These are phyloP conservation scores for Colletotrichum lindemuthianum DNA, from an alignment of 2,329 filamentous ascomycete genomes.

Conservation along the genomic window DNA sequence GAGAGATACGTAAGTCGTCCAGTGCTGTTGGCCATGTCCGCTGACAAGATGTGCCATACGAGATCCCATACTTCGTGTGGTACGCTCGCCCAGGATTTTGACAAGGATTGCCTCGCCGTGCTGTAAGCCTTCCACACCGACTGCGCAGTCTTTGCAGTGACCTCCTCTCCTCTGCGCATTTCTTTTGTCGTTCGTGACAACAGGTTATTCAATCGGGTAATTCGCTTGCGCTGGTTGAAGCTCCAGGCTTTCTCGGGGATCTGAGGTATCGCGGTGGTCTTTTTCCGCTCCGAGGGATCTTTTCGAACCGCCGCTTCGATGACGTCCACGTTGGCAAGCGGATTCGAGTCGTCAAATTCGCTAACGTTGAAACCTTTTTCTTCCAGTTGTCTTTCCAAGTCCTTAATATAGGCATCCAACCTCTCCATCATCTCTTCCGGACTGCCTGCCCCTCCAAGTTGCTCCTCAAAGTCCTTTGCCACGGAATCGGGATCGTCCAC, in stretches of 20 bases:
- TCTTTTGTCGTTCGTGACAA: slow-evolving; percentile 44
- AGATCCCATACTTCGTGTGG: slow-evolving; percentile 70
- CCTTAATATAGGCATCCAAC: slow-evolving; percentile 49
- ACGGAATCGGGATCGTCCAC: slow-evolving; percentile 60
- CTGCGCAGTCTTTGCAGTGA: slow-evolving; percentile 47
- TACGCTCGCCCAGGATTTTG: slow-evolving; percentile 62
- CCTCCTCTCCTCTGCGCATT: slow-evolving; percentile 39
- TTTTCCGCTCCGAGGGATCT: slow-evolving; percentile 32
- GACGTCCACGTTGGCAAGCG: slow-evolving; percentile 26
- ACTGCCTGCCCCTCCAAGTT: slow-evolving; percentile 39
- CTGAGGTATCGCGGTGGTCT: slow-evolving; percentile 42
- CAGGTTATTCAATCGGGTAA: slow-evolving; percentile 48
- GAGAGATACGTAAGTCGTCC: slow-evolving; percentile 70
- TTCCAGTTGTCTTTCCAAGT: slow-evolving; percentile 41
- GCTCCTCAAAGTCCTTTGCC: slow-evolving; percentile 38
- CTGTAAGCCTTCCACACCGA: slow-evolving; percentile 62
- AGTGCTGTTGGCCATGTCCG: slow-evolving; percentile 59
- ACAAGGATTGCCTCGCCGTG: slow-evolving; percentile 54
- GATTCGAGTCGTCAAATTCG: slow-evolving; percentile 29
- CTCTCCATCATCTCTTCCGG: slow-evolving; percentile 47
- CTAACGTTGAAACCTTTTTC: slow-evolving; percentile 29
- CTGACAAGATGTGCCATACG: slow-evolving; percentile 72
- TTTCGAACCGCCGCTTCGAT: slow-evolving; percentile 37
- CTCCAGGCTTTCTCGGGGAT: slow-evolving; percentile 50
- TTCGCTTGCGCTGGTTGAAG: slow-evolving; percentile 50